Evolutionary conservation across 2,329 filamentous ascomycete species (phyloP), one percentile per base, ranked within the genome.

Genomic region (Colletotrichum eleusines): DNA sequence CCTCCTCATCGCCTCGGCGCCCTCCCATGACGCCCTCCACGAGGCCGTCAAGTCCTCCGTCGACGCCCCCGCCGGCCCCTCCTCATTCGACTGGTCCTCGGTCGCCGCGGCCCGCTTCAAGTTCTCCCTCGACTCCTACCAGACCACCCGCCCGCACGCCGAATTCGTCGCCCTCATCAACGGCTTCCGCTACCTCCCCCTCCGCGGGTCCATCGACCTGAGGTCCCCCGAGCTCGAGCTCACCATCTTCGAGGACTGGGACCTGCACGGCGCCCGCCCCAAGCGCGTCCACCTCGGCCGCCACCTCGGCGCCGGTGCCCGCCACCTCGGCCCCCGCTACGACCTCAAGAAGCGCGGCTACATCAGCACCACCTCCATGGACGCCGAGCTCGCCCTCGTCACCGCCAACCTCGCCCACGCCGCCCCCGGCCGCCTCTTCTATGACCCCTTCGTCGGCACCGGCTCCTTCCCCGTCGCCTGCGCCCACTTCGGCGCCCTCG

Each of bases 361-460:
- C 78, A 98, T 99, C 76, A 94, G 92, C 75, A 98, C 95, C 0
- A 99, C 96, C 0, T 96, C 93, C 55, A 98, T 99, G 96, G 96
- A 99, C 78, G 93, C 95, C 0, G 96, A 98, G 80, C 86, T 99
- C 53, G 93, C 94, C 16, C 87, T 99, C 1, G 84, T 99, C 28
- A 98, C 95, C 0, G 96, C 95, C 1, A 99, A 98, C 77, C 90
- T 99, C 75, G 93, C 94, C 0, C 88, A 93, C 18, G 94, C 94
- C 0, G 91, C 84, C 0, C 92, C 94, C 0, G 95, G 94, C 0
- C 97, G 93, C 77, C 79, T 98, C 2, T 93, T 97, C 76, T 98
- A 95, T 77, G 96, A 99, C 76, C 96, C 96, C 0, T 99, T 99
- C 78, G 94, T 96, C 70, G 96, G 96, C 5, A 98, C 96, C 0